These are phyloP conservation scores for Carex parvula DNA, from an alignment of 176 grass and related monocot species.

Conservation along the genomic window DNA sequence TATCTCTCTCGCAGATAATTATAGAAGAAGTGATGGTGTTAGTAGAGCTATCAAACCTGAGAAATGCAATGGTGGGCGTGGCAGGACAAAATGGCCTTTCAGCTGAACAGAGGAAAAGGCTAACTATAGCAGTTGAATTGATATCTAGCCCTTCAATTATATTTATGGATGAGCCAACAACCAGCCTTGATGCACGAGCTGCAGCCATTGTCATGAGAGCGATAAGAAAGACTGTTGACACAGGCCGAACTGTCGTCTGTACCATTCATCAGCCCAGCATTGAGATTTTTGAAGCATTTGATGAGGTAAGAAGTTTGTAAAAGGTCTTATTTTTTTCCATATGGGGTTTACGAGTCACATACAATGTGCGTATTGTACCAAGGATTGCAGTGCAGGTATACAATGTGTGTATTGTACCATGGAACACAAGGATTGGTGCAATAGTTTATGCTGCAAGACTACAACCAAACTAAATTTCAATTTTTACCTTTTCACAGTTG, in stretches of 20 bases:
- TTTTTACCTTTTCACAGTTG: slow-evolving; percentile 46
- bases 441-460: neutral
- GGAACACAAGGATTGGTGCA: neutral
- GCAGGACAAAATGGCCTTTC: slow-evolving; percentile 62
- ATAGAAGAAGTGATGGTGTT: slow-evolving; percentile 86
- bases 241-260: slow-evolving; percentile 84
- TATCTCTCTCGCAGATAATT: slow-evolving; percentile 49
- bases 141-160: slow-evolving; percentile 90
- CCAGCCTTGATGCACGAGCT: slow-evolving; percentile 80
- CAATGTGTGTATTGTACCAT: neutral
- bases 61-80: slow-evolving; percentile 77
- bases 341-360: neutral
- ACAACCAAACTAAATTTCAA: neutral
- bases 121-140: slow-evolving; percentile 85
- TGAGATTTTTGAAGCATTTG: slow-evolving; percentile 96
- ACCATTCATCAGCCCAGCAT: slow-evolving; percentile 97
- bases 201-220: slow-evolving; percentile 96
- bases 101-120: slow-evolving; percentile 77
- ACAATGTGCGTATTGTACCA: neutral
- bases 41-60: slow-evolving; percentile 67
- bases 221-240: slow-evolving; percentile 88
- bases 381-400: neutral
- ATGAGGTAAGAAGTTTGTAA: slow-evolving; percentile 47
- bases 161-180: slow-evolving; percentile 94
- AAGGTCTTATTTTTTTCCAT: neutral